Conservation (phyloP, 2,329 filamentous ascomycete species). For the Elsinoe australis region DNA sequence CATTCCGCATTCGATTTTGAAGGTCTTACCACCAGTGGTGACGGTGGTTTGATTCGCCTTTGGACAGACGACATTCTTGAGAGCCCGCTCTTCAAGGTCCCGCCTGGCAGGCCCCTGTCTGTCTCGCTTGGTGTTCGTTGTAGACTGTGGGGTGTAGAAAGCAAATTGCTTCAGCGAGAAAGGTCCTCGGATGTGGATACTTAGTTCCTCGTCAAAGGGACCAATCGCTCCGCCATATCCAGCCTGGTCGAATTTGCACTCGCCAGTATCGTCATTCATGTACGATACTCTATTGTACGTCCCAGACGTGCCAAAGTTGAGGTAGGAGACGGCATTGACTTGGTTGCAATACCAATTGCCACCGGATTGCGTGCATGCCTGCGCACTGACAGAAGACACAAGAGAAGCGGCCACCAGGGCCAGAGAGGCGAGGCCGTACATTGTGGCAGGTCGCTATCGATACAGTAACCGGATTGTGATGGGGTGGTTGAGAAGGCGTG, state of each 20-base stretch:
- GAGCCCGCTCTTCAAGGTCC: constrained; percentile 14
- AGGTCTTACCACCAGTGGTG: constrained; percentile 13
- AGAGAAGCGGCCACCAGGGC: constrained; percentile 8
- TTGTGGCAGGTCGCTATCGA: background rate
- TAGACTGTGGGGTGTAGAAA: constrained; percentile 13
- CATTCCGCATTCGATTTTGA: constrained; percentile 16
- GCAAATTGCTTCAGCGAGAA: constrained; percentile 18
- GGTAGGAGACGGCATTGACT: constrained; percentile 59
- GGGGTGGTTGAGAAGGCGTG: constrained; percentile 4
- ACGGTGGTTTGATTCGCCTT: constrained; percentile 10
- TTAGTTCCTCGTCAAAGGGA: constrained; percentile 17
- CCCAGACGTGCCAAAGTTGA: constrained; percentile 47
- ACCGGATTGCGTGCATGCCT: constrained; percentile 19
- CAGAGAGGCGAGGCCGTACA: background rate
- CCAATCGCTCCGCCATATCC: constrained; percentile 11
- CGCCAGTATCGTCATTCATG: constrained; percentile 17
- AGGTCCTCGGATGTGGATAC: constrained; percentile 17
- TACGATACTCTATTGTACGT: constrained; percentile 11
- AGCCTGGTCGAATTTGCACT: constrained; percentile 4
- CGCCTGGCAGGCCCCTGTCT: background rate
- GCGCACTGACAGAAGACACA: background rate
- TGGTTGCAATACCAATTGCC: constrained; percentile 61
- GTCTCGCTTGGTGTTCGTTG: constrained; percentile 5
- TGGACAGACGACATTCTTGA: constrained; percentile 9
- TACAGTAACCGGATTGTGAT: constrained; percentile 11